phyloP scores from a whole-genome alignment of 306 rosid genomes.

The Glycine latifolia region DNA sequence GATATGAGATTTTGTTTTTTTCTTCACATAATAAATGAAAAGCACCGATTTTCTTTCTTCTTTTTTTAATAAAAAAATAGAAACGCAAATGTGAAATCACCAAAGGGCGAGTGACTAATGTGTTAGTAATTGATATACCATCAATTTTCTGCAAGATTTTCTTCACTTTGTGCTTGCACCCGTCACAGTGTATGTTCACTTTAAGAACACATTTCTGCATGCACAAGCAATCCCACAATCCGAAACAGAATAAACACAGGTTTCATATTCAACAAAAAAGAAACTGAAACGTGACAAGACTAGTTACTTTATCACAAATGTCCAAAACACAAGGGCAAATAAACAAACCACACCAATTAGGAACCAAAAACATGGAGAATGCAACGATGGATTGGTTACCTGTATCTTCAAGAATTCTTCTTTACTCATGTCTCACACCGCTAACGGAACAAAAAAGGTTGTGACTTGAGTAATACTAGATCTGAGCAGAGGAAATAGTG shows the following conservation, averaged over 20 bases:
- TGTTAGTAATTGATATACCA: slow-evolving; percentile 53
- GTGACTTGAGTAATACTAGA: slow-evolving; percentile 45
- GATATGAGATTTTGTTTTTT: not conserved
- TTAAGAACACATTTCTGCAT: slow-evolving; percentile 93
- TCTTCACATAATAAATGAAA: not conserved
- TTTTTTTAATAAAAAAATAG: not conserved
- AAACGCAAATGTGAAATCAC: not conserved
- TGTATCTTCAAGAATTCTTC: slow-evolving; percentile 97
- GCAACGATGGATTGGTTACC: slow-evolving; percentile 57
- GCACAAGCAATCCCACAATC: slow-evolving; percentile 57
- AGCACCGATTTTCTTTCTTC: not conserved
- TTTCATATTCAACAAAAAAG: slow-evolving; percentile 4
- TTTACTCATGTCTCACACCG: slow-evolving; percentile 75
- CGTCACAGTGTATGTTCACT: slow-evolving; percentile 98
- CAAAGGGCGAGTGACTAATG: not conserved
- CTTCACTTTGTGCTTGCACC: slow-evolving; percentile 94
- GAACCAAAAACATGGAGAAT: slow-evolving; percentile 30
- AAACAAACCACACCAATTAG: slow-evolving; percentile 4
- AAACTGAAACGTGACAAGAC: not conserved
- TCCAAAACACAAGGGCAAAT: not conserved
- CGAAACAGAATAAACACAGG: slow-evolving; percentile 46
- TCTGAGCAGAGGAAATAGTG: slow-evolving; percentile 50
- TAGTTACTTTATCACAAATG: slow-evolving; percentile 17
- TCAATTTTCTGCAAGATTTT: slow-evolving; percentile 94
- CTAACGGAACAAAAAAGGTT: slow-evolving; percentile 48